These are phyloP conservation scores for Stropharia rugosoannulata DNA, from an alignment of 768 basidiomycete species.

Conservation along the genomic window DNA sequence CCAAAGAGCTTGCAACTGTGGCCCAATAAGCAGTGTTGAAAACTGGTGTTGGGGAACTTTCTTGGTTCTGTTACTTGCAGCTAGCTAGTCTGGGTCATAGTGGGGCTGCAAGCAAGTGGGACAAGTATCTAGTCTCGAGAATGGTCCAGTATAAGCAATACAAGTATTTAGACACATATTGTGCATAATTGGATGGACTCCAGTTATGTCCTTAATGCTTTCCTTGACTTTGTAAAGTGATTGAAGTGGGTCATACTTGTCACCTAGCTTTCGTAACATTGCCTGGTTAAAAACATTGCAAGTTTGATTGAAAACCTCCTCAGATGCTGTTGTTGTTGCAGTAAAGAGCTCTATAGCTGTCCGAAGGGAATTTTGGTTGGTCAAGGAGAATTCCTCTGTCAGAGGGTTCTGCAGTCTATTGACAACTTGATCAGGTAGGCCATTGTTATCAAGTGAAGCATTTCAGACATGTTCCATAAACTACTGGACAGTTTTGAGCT, in stretches of 20 bases:
- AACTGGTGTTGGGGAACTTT: constrained; percentile 26
- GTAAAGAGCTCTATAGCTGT: constrained; percentile 6
- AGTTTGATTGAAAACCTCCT: constrained; percentile 7
- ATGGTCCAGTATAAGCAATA: constrained; percentile 25
- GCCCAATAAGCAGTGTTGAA: constrained; percentile 39
- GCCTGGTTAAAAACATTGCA: not conserved
- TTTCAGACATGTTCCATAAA: not conserved
- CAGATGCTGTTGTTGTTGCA: constrained; percentile 4
- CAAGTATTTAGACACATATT: constrained; percentile 44
- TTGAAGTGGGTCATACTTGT: constrained; percentile 16
- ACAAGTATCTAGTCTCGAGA: constrained; percentile 19
- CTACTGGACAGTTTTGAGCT: not conserved
- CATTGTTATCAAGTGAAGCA: not conserved
- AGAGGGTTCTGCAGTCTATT: not conserved
- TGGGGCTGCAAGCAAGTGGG: constrained; percentile 22
- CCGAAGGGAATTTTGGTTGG: not conserved
- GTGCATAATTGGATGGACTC: constrained; percentile 28
- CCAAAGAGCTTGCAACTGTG: constrained; percentile 38
- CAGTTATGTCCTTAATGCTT: constrained; percentile 25
- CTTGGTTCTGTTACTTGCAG: not conserved
- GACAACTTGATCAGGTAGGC: not conserved
- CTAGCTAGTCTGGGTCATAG: constrained; percentile 17
- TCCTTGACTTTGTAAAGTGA: constrained; percentile 26
- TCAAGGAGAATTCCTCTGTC: not conserved
- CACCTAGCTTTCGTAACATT: constrained; percentile 8